Evolutionary conservation across 2,329 filamentous ascomycete species (phyloP).

Genomic region (Periglandula ipomoeae): DNA sequence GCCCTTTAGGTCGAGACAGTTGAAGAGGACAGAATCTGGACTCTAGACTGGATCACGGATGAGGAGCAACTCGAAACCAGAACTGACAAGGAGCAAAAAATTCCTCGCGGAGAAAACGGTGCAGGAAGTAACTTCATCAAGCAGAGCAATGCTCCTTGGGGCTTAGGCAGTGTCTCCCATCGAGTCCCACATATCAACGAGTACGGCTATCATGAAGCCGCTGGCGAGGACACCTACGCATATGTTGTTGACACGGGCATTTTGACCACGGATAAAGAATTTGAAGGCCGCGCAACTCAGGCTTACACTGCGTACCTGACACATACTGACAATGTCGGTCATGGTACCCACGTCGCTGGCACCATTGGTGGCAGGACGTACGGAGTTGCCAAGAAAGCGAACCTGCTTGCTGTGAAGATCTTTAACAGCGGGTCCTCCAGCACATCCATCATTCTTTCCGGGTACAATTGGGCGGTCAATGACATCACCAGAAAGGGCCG

Average conservation of each 20-base stretch:
- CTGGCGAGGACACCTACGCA: conserved; percentile 3
- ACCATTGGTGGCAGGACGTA: conserved; percentile 13
- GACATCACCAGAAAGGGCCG: conserved; percentile 22
- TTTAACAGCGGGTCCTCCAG: conserved; percentile 17
- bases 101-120: background rate
- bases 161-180: conserved; percentile 3
- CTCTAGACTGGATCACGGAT: conserved; percentile 15
- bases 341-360: too few species aligned
- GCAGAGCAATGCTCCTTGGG: conserved; percentile 3
- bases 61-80: background rate
- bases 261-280: conserved; percentile 1
- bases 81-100: background rate
- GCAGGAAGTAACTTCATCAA: background rate
- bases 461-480: conserved; percentile 25
- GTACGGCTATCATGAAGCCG: background rate
- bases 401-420: conserved; percentile 34
- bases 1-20: conserved; percentile 21
- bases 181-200: background rate
- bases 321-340: conserved; percentile 1
- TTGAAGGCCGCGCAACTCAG: conserved; percentile 2
- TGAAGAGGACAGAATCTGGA: conserved; percentile 22
- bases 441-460: conserved; percentile 19
- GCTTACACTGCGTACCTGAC: background rate
- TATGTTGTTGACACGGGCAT: conserved; percentile 6
- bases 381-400: conserved; percentile 29